A percentile compares a stretch with the other conserved stretches of the same genome.
phyloP scores from a whole-genome alignment of 257 asterid genomes.

The Ballota nigra region DNA sequence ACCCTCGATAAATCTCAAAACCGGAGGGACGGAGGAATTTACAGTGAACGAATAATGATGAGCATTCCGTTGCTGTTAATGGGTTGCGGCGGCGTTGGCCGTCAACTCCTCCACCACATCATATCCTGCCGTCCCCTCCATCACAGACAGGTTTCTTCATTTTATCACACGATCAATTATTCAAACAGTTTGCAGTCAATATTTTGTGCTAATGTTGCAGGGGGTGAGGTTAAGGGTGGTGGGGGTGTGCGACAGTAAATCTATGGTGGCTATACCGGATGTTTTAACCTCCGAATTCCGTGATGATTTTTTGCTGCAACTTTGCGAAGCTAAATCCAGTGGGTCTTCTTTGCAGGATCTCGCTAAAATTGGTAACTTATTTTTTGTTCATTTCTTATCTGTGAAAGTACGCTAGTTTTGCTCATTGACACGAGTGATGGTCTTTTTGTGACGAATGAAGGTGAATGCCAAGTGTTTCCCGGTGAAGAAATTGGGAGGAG shows the following conservation, averaged over 20 bases:
- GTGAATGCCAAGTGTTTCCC: constrained; percentile 49
- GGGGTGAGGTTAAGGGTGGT: constrained; percentile 71
- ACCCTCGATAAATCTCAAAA: no score
- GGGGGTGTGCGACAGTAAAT: constrained; percentile 84
- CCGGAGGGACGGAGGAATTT: not conserved
- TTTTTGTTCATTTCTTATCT: not conserved
- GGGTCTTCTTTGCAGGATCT: constrained; percentile 59
- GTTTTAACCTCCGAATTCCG: constrained; percentile 51
- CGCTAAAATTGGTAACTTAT: constrained; percentile 45
- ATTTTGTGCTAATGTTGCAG: constrained; percentile 35
- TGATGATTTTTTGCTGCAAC: constrained; percentile 55
- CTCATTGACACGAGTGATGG: not conserved
- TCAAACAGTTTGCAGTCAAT: not conserved
- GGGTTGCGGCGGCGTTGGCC: constrained; percentile 97
- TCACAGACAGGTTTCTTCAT: constrained; percentile 48
- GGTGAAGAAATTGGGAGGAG: constrained; percentile 50
- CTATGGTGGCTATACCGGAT: constrained; percentile 56
- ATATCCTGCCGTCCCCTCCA: constrained; percentile 76
- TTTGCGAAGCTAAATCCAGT: constrained; percentile 60
- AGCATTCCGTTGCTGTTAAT: constrained; percentile 60
- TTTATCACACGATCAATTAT: not conserved
- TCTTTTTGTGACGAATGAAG: constrained; percentile 31
- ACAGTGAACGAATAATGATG: constrained; percentile 31
- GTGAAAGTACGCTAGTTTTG: constrained; percentile 8
- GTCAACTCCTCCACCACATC: constrained; percentile 85